Percentiles rank a stretch among this genome's conserved stretches.
These are phyloP conservation scores for Mrakia frigida DNA, from an alignment of 768 basidiomycete species.

Conservation along the genomic window DNA sequence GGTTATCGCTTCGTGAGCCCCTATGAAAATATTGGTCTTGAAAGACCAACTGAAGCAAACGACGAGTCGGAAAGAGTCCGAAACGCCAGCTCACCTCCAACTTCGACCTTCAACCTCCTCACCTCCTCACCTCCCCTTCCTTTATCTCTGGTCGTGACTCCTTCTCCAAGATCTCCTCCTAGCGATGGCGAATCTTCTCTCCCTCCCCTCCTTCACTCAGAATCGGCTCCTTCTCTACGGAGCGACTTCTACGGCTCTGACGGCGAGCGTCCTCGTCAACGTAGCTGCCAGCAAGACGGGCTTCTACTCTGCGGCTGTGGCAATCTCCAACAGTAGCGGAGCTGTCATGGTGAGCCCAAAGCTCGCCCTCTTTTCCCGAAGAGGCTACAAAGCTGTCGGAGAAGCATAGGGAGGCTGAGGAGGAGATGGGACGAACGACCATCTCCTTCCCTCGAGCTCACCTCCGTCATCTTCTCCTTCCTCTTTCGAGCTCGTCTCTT, in stretches of 20 bases:
- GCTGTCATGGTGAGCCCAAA: constrained; percentile 68
- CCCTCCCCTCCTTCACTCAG: constrained; percentile 1
- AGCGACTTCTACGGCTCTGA: constrained; percentile 47
- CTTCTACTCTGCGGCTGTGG: constrained; percentile 90
- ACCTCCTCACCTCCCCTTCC: neutral
- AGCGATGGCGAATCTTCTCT: constrained; percentile 10
- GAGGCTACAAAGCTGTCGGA: neutral
- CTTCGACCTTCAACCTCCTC: neutral
- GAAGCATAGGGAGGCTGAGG: neutral
- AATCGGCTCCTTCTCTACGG: constrained; percentile 17
- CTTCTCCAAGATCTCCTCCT: neutral
- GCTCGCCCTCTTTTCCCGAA: neutral
- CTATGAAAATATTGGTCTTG: no score
- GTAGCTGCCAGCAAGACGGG: constrained; percentile 78
- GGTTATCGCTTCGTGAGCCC: no score
- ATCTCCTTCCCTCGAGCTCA: constrained; percentile 14
- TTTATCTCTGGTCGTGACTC: neutral
- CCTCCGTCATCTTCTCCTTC: constrained; percentile 19
- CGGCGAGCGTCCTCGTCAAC: constrained; percentile 67
- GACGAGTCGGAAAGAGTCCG: no score
- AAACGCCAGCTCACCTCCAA: neutral
- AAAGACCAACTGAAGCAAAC: no score
- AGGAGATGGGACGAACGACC: neutral
- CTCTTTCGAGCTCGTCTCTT: constrained; percentile 5
- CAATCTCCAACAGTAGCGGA: constrained; percentile 87